Conservation (phyloP, 129 eudicot genomes). For the Pittosporum tobira region DNA sequence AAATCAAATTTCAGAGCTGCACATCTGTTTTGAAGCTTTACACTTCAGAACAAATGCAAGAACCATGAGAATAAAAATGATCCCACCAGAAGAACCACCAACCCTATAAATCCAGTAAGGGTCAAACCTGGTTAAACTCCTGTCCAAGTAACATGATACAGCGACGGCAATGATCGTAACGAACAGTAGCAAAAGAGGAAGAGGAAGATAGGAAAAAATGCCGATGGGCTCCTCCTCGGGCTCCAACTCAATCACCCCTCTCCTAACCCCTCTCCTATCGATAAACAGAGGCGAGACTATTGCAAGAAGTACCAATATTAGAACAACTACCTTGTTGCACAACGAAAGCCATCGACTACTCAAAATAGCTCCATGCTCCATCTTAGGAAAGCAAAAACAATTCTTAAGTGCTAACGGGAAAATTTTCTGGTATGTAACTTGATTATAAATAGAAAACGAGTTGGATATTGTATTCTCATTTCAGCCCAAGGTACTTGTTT, state of each 20-base stretch:
- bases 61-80: slow-evolving; percentile 40
- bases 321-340: slow-evolving; percentile 41
- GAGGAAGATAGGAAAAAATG: slow-evolving; percentile 36
- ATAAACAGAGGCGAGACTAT: slow-evolving; percentile 70
- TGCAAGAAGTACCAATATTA: slow-evolving; percentile 52
- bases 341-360: slow-evolving; percentile 35
- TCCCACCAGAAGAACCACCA: slow-evolving; percentile 85
- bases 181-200: slow-evolving; percentile 49
- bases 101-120: slow-evolving; percentile 85
- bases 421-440: too few species aligned
- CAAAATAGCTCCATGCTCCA: slow-evolving; percentile 34
- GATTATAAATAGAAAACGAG: background rate
- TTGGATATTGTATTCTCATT: too few species aligned
- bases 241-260: slow-evolving; percentile 28
- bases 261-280: slow-evolving; percentile 29
- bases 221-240: slow-evolving; percentile 37
- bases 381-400: slow-evolving; percentile 6
- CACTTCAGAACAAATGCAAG: slow-evolving; percentile 64
- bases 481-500: too few species aligned
- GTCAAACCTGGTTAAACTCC: slow-evolving; percentile 58
- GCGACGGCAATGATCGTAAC: slow-evolving; percentile 43
- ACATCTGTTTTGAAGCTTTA: too few species aligned
- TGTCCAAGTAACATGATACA: slow-evolving; percentile 47
- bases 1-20: too few species aligned
- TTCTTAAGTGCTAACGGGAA: background rate